Conservation (phyloP, 75 land plant species). For the Ceratopteris richardii region DNA sequence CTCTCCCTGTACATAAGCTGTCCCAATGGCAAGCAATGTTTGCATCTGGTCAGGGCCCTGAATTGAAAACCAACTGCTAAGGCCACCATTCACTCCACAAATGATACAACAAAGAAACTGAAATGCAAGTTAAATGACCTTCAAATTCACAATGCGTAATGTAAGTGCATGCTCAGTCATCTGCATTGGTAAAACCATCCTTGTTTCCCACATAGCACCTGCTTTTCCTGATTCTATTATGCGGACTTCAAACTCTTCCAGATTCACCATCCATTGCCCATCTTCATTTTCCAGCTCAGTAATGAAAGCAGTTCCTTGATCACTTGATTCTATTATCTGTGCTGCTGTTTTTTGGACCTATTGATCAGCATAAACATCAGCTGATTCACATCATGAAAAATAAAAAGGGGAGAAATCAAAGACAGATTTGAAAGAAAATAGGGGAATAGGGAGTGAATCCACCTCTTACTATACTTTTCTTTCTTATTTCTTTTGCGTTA, state of each 20-base stretch:
- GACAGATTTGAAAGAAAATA: not conserved
- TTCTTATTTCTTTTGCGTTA: too few species aligned
- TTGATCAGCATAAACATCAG: not conserved
- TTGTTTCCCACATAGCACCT: slow-evolving; percentile 75
- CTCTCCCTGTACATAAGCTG: slow-evolving; percentile 97
- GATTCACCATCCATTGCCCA: slow-evolving; percentile 48
- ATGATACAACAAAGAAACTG: too few species aligned
- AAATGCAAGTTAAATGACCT: slow-evolving; percentile 13
- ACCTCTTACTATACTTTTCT: too few species aligned
- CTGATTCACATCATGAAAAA: not conserved
- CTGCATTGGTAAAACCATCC: slow-evolving; percentile 72
- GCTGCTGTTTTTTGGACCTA: not conserved
- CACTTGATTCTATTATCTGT: slow-evolving; percentile 1
- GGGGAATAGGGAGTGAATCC: too few species aligned
- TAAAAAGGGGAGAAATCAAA: not conserved
- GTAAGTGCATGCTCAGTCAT: slow-evolving; percentile 84
- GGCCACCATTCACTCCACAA: not conserved
- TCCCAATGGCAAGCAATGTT: slow-evolving; percentile 88
- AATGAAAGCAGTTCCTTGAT: slow-evolving; percentile 9
- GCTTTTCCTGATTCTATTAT: slow-evolving; percentile 73
- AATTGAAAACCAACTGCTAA: not conserved
- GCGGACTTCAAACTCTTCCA: slow-evolving; percentile 93
- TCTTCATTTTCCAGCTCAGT: slow-evolving; percentile 63
- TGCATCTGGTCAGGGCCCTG: slow-evolving; percentile 25
- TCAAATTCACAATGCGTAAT: slow-evolving; percentile 73